A percentile compares a stretch with the other conserved stretches of the same genome.
Evolutionary conservation across 2,329 filamentous ascomycete species (phyloP).

Genomic region (Fusarium goolgardi): DNA sequence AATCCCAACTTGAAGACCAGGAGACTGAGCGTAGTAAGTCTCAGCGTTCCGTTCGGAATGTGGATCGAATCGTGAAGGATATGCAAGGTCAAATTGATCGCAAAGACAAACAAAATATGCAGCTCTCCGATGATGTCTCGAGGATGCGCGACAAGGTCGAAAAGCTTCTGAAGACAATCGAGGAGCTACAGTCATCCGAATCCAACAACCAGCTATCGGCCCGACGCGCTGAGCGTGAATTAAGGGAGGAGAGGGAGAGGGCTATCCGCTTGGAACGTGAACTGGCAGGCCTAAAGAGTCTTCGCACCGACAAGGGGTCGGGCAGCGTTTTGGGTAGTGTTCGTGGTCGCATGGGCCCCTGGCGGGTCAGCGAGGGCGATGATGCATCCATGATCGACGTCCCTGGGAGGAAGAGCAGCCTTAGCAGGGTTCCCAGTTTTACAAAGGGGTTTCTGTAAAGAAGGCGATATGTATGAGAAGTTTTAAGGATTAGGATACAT

Average conservation of each 20-base stretch:
- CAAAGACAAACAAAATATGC: constrained; percentile 85
- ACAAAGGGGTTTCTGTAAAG: constrained; percentile 80
- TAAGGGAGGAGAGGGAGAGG: constrained; percentile 89
- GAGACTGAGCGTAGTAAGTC: constrained; percentile 83
- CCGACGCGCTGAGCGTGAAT: constrained; percentile 87
- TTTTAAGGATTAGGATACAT: constrained; percentile 26
- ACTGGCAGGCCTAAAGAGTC: constrained; percentile 83
- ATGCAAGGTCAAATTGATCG: constrained; percentile 92
- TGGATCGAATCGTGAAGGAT: constrained; percentile 94
- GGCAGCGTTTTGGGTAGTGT: constrained; percentile 61
- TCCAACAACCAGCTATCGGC: constrained; percentile 82
- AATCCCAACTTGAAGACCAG: constrained; percentile 85
- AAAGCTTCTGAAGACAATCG: constrained; percentile 88
- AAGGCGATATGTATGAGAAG: neutral
- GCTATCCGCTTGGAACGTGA: constrained; percentile 85
- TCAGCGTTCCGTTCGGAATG: constrained; percentile 87
- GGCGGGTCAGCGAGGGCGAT: constrained; percentile 55
- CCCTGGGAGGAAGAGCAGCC: constrained; percentile 73
- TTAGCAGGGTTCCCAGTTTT: constrained; percentile 72
- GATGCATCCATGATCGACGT: constrained; percentile 61
- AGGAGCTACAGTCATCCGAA: constrained; percentile 91
- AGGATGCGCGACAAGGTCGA: constrained; percentile 92
- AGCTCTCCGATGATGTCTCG: constrained; percentile 84
- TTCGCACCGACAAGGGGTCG: constrained; percentile 71
- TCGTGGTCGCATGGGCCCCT: constrained; percentile 52